These are phyloP conservation scores for Micractinium conductrix DNA, from an alignment of 139 green algal species.

Conservation along the genomic window DNA sequence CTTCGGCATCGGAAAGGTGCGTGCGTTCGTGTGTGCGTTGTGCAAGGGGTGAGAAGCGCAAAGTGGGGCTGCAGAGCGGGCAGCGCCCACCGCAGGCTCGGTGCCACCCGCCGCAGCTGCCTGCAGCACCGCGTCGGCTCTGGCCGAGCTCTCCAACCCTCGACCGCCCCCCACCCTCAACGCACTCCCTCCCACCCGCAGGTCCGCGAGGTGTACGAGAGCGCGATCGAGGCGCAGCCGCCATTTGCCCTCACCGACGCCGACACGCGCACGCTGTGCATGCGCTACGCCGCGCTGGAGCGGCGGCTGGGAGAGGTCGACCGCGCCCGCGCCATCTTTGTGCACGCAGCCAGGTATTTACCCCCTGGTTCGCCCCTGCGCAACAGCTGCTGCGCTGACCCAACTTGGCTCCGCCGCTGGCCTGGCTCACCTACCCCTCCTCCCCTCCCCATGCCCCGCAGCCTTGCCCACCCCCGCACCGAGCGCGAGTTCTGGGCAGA, in stretches of 20 bases:
- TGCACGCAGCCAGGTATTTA: conserved; percentile 82
- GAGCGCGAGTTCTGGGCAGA: conserved; percentile 87
- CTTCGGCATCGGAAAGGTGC: conserved; percentile 94
- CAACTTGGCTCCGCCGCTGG: no score
- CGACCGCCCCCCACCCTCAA: not conserved
- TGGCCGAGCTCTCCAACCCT: not conserved
- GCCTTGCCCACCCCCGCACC: conserved; percentile 63
- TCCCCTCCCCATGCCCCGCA: no score
- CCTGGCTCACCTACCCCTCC: no score
- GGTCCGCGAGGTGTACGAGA: conserved; percentile 96
- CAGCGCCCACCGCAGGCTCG: no score
- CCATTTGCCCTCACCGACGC: conserved; percentile 75
- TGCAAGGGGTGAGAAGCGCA: no score
- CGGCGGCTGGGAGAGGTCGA: conserved; percentile 94
- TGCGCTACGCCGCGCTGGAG: conserved; percentile 89
- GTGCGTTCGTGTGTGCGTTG: no score
- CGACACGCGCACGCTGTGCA: conserved; percentile 82
- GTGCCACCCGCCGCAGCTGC: no score
- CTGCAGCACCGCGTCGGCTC: no score
- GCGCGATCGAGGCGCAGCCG: conserved; percentile 81
- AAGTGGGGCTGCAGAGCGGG: no score
- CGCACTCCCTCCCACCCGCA: conserved; percentile 21
- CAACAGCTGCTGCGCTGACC: no score
- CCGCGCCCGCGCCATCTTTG: conserved; percentile 92
- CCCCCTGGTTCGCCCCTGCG: no score